Conservation (phyloP, 768 basidiomycete genomes). For the Tulasnella sp. region DNA sequence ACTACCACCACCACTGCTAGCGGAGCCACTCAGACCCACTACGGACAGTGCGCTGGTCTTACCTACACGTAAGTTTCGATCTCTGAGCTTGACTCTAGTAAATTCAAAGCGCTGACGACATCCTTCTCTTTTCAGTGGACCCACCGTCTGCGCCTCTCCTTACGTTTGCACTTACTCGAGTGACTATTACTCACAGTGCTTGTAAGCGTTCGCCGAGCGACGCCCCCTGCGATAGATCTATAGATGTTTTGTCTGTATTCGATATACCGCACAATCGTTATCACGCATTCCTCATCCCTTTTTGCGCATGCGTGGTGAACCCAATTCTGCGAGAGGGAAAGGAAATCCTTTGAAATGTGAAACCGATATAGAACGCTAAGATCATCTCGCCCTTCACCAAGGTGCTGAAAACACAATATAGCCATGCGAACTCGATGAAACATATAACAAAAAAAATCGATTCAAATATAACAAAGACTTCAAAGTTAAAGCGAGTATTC, state of each 20-base stretch:
- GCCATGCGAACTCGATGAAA: too few species aligned
- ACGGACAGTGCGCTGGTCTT: constrained; percentile 19
- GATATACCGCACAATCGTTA: not conserved
- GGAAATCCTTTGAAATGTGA: too few species aligned
- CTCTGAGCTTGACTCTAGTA: not conserved
- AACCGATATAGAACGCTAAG: too few species aligned
- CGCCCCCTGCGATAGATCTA: not conserved
- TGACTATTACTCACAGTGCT: constrained; percentile 10
- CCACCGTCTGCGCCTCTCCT: constrained; percentile 12
- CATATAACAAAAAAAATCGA: not conserved
- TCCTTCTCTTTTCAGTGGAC: not conserved
- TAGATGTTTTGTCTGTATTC: not conserved
- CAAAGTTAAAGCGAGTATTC: not conserved
- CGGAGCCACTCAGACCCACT: constrained; percentile 16
- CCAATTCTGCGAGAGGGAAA: not conserved
- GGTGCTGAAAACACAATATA: not conserved
- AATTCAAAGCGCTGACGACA: not conserved
- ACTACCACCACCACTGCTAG: constrained; percentile 16
- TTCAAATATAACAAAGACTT: not conserved
- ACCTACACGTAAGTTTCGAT: not conserved
- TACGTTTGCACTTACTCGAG: constrained; percentile 12
- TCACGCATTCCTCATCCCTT: not conserved
- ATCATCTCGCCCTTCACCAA: too few species aligned
- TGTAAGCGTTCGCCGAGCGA: not conserved
- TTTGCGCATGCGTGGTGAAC: not conserved